Percentiles rank a stretch among this genome's conserved stretches.
phyloP scores from a whole-genome alignment of 1,284 basidiomycete genomes.

The Cryptococcus sp. region DNA sequence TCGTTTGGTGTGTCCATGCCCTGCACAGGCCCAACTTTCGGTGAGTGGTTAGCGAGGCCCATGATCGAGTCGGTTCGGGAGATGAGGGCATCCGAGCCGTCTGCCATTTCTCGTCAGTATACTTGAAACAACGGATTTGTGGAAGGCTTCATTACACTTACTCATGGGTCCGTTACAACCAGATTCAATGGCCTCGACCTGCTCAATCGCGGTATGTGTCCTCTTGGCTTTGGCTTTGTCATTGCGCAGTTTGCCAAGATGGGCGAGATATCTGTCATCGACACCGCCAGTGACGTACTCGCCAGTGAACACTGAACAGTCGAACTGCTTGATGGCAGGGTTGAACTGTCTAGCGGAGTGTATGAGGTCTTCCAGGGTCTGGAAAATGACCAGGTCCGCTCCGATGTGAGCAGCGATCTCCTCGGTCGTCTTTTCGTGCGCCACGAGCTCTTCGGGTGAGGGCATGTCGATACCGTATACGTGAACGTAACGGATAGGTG shows the following conservation, averaged over 20 bases:
- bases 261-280: conserved; percentile 76
- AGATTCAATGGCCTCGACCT: conserved; percentile 30
- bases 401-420: conserved; percentile 84
- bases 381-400: conserved; percentile 96
- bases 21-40: conserved; percentile 43
- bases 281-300: conserved; percentile 97
- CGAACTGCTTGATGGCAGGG: conserved; percentile 74
- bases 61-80: conserved; percentile 43
- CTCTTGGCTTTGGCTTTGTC: conserved; percentile 74
- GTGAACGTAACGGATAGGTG: conserved; percentile 90
- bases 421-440: conserved; percentile 73
- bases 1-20: conserved; percentile 46
- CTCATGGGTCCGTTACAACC: conserved; percentile 53
- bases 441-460: conserved; percentile 88
- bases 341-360: conserved; percentile 88
- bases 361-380: conserved; percentile 88
- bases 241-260: conserved; percentile 75
- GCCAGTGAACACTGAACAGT: conserved; percentile 98
- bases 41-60: conserved; percentile 53
- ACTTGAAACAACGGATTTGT: background rate
- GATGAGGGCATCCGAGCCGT: conserved; percentile 49
- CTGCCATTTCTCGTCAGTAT: conserved; percentile 17
- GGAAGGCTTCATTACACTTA: conserved; percentile 21
- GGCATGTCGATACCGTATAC: conserved; percentile 99
- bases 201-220: conserved; percentile 30